Base-by-base conservation (phyloP, 2,329 filamentous ascomycete genomes). In the Zarea fungicola region DNA sequence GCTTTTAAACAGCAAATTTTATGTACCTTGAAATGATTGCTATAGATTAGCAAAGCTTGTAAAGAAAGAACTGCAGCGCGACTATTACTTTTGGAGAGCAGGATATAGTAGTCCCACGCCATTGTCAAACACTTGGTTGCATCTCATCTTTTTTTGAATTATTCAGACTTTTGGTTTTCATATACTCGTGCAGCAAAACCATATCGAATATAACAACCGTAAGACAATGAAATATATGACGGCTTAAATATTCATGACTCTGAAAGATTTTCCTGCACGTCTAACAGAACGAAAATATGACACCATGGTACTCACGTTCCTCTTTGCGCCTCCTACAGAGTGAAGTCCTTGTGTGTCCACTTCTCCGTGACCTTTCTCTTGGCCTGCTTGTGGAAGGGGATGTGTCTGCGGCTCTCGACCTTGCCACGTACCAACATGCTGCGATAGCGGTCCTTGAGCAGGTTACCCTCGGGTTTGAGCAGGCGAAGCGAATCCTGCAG, bases 261-360 rank as follows among this genome's bases (percentile, higher is more conserved):
- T n/a, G n/a, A n/a, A n/a, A n/a, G n/a, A n/a, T 48, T 21, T 41
- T 11, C 45, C 28, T 23, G 28, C 7, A 29, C 28, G 14, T 29
- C 8, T 14, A n/a, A 9, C 9, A 11, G 16, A 26, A 14, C 21
- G 22, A 23, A 25, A 23, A 2, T 23, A n/a, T 22, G 29, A 32
- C 13, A 32, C 6, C 6, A 10, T n/a, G 16, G 16, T 14, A 5
- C 6, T 5, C 29, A 42, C 28, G 13, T 28, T 26, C 14, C 18
- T 23, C 25, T 5, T 16, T 22, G 29, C 13, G 11, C 19, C n/a
- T 6, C 11, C 9, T 55, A 59, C 54, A 70, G 54, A 42, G 59
- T 57, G 55, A 96, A 99, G 65, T 99, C 93, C 77, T 99, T 99
- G 74, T 96, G 88, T 37, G 85, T 83, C 93, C 93, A 99, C 72